phyloP scores from a whole-genome alignment of 352 stramenopile species.

The Phytopythium montanum region DNA sequence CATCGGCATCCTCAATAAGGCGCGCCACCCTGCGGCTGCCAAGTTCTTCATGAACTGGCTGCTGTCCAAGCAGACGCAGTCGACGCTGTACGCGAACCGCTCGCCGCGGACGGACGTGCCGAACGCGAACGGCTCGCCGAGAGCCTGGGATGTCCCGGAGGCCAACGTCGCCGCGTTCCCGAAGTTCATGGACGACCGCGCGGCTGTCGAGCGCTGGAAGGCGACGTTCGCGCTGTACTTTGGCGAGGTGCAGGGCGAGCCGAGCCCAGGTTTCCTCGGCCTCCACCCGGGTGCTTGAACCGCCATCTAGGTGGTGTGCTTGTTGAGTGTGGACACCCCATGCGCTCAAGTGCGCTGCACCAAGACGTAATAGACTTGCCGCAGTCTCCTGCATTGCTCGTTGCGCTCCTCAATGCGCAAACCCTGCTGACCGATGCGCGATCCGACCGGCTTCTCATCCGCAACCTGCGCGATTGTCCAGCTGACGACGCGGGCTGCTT shows the following conservation, averaged over 20 bases:
- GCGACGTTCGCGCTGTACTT: constrained; percentile 53
- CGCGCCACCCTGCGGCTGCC: constrained; percentile 12
- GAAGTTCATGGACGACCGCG: constrained; percentile 48
- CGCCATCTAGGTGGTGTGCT: neutral
- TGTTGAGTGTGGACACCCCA: neutral
- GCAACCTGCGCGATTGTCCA: too few species aligned
- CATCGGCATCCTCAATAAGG: constrained; percentile 18
- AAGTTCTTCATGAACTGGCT: constrained; percentile 24
- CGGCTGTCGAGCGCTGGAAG: constrained; percentile 31
- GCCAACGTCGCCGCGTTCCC: constrained; percentile 7
- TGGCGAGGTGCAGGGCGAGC: constrained; percentile 41
- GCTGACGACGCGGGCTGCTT: too few species aligned
- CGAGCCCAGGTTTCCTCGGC: constrained; percentile 30
- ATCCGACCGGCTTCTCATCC: too few species aligned
- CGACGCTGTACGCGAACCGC: neutral
- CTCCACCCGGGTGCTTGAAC: constrained; percentile 33
- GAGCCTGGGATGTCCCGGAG: constrained; percentile 1
- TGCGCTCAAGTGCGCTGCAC: too few species aligned
- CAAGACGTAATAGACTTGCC: too few species aligned
- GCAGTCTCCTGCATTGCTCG: too few species aligned
- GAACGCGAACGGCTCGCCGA: neutral
- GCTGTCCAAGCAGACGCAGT: constrained; percentile 11
- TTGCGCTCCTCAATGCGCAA: too few species aligned
- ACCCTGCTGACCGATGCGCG: too few species aligned
- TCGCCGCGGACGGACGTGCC: constrained; percentile 8